A percentile compares a stretch with the other conserved stretches of the same genome.
phyloP scores from a whole-genome alignment of 164 flowering plant genomes.

The Stephania cephalantha region DNA sequence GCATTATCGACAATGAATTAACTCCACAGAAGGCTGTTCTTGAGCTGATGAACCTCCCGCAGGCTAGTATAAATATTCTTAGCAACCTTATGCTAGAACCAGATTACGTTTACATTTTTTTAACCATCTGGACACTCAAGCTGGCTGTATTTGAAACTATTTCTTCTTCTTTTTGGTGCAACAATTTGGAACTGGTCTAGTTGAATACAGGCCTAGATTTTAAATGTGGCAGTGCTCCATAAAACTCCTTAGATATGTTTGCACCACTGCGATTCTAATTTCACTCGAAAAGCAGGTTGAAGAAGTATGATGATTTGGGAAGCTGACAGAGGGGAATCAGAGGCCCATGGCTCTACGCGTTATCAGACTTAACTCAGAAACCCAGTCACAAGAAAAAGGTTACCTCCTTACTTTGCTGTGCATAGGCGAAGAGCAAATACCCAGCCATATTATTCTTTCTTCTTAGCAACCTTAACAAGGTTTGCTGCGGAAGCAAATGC shows the following conservation, averaged over 20 bases:
- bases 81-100: neutral
- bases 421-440: neutral
- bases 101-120: neutral
- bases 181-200: neutral
- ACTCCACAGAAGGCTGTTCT: constrained; percentile 84
- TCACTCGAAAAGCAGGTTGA: constrained; percentile 44
- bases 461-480: neutral
- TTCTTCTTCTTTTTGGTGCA: neutral
- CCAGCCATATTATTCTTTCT: neutral
- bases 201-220: neutral
- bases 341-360: neutral
- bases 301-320: constrained; percentile 37
- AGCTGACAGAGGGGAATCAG: neutral
- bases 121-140: neutral
- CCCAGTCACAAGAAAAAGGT: neutral
- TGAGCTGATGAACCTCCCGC: constrained; percentile 91
- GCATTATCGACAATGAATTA: constrained; percentile 84
- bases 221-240: neutral
- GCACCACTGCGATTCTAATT: neutral
- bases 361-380: neutral
- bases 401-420: neutral
- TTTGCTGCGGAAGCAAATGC: neutral
- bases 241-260: neutral
- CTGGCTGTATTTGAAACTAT: neutral
- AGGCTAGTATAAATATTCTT: constrained; percentile 35